Evolutionary conservation across 2,329 filamentous ascomycete genomes (phyloP).

Genomic region (Phyllachora maydis): DNA sequence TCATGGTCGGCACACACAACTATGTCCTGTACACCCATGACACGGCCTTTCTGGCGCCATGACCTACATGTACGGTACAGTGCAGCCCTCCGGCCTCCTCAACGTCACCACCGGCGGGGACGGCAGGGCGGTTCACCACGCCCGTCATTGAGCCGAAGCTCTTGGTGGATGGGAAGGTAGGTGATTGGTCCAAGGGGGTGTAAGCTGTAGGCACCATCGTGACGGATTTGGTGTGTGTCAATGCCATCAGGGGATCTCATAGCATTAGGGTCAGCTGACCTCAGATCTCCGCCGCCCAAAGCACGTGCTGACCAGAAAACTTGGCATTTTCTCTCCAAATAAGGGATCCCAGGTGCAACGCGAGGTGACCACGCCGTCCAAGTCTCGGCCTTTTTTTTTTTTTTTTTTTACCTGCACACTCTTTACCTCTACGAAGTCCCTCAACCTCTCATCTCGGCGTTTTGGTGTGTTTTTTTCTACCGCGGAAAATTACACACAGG

Average conservation of each 20-base stretch:
- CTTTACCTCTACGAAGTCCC: too few species aligned
- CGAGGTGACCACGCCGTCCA: too few species aligned
- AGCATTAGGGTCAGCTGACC: slow-evolving; percentile 1
- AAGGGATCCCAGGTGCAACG: too few species aligned
- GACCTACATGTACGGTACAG: slow-evolving; percentile 8
- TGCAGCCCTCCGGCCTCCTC: slow-evolving; percentile 15
- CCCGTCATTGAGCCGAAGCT: slow-evolving; percentile 1
- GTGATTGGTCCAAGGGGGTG: slow-evolving; percentile 1
- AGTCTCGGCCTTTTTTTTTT: too few species aligned
- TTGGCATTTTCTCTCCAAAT: too few species aligned
- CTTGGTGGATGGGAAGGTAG: slow-evolving; percentile 1
- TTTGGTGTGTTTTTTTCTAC: too few species aligned
- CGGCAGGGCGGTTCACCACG: slow-evolving; percentile 1
- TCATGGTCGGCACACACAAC: slow-evolving; percentile 32
- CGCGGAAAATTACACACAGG: too few species aligned
- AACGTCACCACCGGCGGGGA: slow-evolving; percentile 16
- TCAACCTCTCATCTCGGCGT: too few species aligned
- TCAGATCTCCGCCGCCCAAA: neutral
- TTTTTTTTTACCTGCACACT: too few species aligned
- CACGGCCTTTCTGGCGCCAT: slow-evolving; percentile 13
- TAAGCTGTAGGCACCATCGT: neutral
- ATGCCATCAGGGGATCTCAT: slow-evolving; percentile 1
- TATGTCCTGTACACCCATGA: slow-evolving; percentile 32
- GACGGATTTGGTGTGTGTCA: slow-evolving; percentile 1
- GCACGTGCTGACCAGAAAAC: too few species aligned